These are phyloP conservation scores for Gonium pectorale DNA, from an alignment of 139 green algal genomes.

Conservation along the genomic window DNA sequence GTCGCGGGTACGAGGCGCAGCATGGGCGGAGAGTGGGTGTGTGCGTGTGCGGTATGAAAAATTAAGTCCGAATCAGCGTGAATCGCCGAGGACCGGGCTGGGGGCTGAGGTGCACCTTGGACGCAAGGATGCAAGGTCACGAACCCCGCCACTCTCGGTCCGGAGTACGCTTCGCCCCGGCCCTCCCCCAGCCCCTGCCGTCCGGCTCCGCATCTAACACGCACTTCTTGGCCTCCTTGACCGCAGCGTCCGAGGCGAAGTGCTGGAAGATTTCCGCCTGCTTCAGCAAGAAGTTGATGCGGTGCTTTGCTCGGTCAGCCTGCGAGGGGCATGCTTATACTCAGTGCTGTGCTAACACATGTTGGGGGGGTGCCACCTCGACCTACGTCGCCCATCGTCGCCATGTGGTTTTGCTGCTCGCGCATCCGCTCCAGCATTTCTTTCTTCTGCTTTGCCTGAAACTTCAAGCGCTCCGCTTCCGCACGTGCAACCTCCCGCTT, in stretches of 20 bases:
- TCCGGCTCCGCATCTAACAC: too few species aligned
- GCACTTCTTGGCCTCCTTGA: slow-evolving; percentile 72
- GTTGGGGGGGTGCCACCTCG: too few species aligned
- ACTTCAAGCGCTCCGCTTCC: slow-evolving; percentile 87
- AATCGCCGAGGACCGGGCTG: too few species aligned
- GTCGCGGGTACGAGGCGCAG: background rate
- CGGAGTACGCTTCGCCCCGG: too few species aligned
- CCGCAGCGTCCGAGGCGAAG: slow-evolving; percentile 76
- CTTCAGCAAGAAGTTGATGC: slow-evolving; percentile 94
- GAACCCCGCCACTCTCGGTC: too few species aligned
- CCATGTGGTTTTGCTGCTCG: slow-evolving; percentile 79
- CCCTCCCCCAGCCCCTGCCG: background rate
- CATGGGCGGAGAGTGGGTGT: too few species aligned
- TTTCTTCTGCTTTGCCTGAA: slow-evolving; percentile 84
- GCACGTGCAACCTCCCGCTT: slow-evolving; percentile 73
- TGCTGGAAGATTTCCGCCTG: slow-evolving; percentile 99
- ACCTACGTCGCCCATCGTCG: slow-evolving; percentile 74
- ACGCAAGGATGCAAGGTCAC: too few species aligned
- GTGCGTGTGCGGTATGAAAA: too few species aligned
- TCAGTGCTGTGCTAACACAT: too few species aligned
- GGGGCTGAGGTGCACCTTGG: too few species aligned
- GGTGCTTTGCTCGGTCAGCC: slow-evolving; percentile 77
- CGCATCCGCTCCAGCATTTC: slow-evolving; percentile 88
- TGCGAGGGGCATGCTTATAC: slow-evolving; percentile 64
- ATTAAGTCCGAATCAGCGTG: too few species aligned